Percentiles rank a stretch among this genome's conserved stretches.
Evolutionary conservation across 2,329 filamentous ascomycete species (phyloP).

Genomic region (Diatrype stigma): DNA sequence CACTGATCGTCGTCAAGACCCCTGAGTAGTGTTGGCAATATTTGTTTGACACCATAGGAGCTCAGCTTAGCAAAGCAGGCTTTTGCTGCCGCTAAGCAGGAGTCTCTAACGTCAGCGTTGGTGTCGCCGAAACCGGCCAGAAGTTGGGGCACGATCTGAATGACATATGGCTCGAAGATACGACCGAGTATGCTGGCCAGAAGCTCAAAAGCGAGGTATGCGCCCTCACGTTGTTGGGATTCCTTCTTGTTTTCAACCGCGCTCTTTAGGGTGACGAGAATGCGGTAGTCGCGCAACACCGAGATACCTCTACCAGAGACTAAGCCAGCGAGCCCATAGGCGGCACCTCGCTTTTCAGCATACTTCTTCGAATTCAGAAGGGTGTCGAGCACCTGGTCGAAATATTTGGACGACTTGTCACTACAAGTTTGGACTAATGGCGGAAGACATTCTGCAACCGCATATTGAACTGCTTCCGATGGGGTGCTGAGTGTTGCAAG

Average conservation of each 20-base stretch:
- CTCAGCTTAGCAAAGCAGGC: conserved; percentile 90
- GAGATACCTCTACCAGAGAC: conserved; percentile 83
- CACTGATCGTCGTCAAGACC: conserved; percentile 94
- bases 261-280: conserved; percentile 74
- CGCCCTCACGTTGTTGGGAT: conserved; percentile 79
- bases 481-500: conserved; percentile 87
- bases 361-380: conserved; percentile 88
- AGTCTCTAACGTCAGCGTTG: conserved; percentile 85
- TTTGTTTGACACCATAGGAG: conserved; percentile 92
- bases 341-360: conserved; percentile 85
- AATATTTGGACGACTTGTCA: conserved; percentile 74
- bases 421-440: conserved; percentile 80
- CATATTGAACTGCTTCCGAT: conserved; percentile 94
- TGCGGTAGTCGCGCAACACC: conserved; percentile 76
- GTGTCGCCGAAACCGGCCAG: conserved; percentile 85
- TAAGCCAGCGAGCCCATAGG: conserved; percentile 89
- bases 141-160: conserved; percentile 89
- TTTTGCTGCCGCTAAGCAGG: conserved; percentile 88
- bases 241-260: conserved; percentile 97
- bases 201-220: conserved; percentile 85
- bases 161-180: conserved; percentile 93
- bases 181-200: conserved; percentile 81
- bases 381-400: conserved; percentile 74
- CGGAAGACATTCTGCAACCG: conserved; percentile 88
- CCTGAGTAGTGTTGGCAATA: conserved; percentile 84